Percentiles rank a stretch among this genome's conserved stretches.
Conservation (phyloP, 2,329 filamentous ascomycete genomes). For the Clonostachys rhizophaga region DNA sequence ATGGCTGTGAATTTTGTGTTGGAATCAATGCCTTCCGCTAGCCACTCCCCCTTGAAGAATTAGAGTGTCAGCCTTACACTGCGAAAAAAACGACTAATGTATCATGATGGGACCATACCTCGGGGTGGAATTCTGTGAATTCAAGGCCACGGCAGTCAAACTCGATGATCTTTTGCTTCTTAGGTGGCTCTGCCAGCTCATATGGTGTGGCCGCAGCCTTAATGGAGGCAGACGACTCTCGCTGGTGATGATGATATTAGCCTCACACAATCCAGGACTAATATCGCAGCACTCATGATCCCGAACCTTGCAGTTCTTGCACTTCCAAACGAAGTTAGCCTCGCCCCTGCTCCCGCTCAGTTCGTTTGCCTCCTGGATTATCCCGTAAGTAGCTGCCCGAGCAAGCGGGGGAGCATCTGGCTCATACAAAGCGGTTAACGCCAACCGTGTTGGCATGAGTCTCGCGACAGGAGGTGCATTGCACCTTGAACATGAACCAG, state of each 20-base stretch:
- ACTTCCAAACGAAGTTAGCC: conserved; percentile 99
- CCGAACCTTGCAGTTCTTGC: conserved; percentile 90
- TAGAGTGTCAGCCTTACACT: conserved; percentile 2
- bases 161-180: conserved; percentile 74
- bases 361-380: conserved; percentile 75
- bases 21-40: conserved; percentile 77
- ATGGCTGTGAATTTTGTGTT: conserved; percentile 76
- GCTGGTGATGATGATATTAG: conserved; percentile 34
- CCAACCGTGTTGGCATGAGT: conserved; percentile 81
- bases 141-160: conserved; percentile 94
- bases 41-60: conserved; percentile 71
- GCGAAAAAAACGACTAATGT: background rate
- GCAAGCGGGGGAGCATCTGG: background rate
- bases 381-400: background rate
- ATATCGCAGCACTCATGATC: background rate
- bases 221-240: conserved; percentile 83
- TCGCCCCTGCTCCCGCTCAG: conserved; percentile 91
- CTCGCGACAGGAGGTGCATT: conserved; percentile 97
- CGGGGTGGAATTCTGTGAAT: conserved; percentile 84
- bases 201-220: conserved; percentile 70
- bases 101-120: conserved; percentile 47
- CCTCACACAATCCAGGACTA: background rate
- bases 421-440: conserved; percentile 79
- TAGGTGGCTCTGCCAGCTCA: conserved; percentile 65
- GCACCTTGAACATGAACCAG: conserved; percentile 96